Conservation (phyloP, 2,329 filamentous ascomycete species). For the Talaromyces rugulosus region DNA sequence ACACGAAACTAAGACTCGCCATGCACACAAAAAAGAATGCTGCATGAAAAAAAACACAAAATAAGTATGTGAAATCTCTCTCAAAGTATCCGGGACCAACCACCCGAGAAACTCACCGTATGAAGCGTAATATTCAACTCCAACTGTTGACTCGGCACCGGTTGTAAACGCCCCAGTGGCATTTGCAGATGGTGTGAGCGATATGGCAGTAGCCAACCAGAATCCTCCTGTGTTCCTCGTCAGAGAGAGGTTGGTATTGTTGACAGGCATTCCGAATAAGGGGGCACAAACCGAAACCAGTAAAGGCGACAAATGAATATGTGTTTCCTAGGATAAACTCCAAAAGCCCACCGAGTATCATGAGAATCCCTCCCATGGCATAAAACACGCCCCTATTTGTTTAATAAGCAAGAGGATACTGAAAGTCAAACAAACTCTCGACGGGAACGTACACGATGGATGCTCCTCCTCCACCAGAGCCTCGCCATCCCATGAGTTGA, state of each 20-base stretch:
- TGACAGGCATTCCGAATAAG: not conserved
- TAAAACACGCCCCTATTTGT: conserved; percentile 43
- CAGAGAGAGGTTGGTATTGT: not conserved
- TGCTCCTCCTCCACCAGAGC: conserved; percentile 17
- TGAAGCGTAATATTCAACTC: conserved; percentile 43
- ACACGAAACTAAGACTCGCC: conserved; percentile 63
- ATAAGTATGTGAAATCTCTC: not conserved
- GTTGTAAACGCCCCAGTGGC: conserved; percentile 42
- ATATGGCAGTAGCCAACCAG: conserved; percentile 55
- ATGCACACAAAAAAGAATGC: conserved; percentile 63
- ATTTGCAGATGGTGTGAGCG: conserved; percentile 52
- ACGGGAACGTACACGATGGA: conserved; percentile 2
- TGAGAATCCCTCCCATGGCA: conserved; percentile 35
- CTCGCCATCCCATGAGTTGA: conserved; percentile 54
- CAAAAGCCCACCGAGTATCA: conserved; percentile 45
- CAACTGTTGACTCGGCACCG: conserved; percentile 21
- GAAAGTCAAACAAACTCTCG: not conserved
- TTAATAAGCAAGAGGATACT: too few species aligned
- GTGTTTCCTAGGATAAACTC: conserved; percentile 59
- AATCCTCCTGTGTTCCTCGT: conserved; percentile 38
- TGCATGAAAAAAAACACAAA: not conserved
- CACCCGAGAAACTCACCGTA: conserved; percentile 41
- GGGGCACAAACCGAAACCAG: conserved; percentile 40
- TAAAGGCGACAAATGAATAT: conserved; percentile 57
- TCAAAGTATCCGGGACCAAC: not conserved